A percentile compares a stretch with the other conserved stretches of the same genome.
These are phyloP conservation scores for Stellera chamaejasme DNA, from an alignment of 345 rosid genomes.

Conservation along the genomic window DNA sequence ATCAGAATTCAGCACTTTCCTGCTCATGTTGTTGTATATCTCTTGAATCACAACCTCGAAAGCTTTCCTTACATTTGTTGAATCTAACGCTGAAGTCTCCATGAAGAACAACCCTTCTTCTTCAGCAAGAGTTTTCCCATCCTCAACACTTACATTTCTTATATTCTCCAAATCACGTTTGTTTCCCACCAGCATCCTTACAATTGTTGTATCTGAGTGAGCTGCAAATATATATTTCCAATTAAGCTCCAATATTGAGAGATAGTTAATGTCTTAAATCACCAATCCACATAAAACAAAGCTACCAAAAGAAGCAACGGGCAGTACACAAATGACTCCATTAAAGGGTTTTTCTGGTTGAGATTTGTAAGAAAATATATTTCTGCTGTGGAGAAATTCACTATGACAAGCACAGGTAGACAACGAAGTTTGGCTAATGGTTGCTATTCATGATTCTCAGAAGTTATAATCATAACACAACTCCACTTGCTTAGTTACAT, in stretches of 20 bases:
- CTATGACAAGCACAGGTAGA: too few species aligned
- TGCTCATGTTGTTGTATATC: constrained; percentile 62
- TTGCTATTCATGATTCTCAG: too few species aligned
- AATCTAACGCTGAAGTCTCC: constrained; percentile 81
- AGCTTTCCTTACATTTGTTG: constrained; percentile 70
- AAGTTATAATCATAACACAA: too few species aligned
- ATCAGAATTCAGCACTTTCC: constrained; percentile 68
- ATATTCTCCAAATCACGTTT: constrained; percentile 75
- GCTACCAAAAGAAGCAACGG: too few species aligned
- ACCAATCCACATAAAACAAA: neutral
- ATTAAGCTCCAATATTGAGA: constrained; percentile 5
- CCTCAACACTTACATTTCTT: constrained; percentile 64
- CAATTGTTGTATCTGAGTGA: constrained; percentile 65
- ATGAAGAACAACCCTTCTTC: constrained; percentile 78
- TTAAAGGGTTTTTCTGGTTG: too few species aligned
- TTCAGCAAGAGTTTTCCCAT: constrained; percentile 76
- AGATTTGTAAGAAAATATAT: too few species aligned
- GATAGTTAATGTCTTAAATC: too few species aligned
- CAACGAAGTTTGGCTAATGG: too few species aligned
- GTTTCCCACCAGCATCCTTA: constrained; percentile 84
- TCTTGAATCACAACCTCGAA: constrained; percentile 72
- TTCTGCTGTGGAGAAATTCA: too few species aligned
- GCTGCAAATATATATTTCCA: constrained; percentile 25
- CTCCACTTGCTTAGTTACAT: too few species aligned
- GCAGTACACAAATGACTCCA: too few species aligned